Evolutionary conservation across 495 filamentous ascomycete genomes (phyloP).

Genomic region (Hypoxylon intermedium): DNA sequence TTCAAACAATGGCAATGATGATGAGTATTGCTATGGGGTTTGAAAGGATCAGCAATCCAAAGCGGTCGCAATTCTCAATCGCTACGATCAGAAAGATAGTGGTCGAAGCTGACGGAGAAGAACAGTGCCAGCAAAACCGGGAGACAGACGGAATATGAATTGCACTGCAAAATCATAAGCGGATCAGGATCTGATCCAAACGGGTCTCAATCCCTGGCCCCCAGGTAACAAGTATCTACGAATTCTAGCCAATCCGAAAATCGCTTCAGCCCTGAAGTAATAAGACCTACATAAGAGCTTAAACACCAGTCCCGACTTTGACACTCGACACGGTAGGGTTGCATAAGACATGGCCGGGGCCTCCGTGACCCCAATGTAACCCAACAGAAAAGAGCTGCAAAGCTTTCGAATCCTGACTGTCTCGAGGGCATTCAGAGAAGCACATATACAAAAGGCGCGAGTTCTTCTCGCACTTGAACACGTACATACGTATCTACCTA

Average conservation of each 20-base stretch:
- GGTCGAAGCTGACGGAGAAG: slow-evolving; percentile 16
- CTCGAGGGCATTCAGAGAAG: background rate
- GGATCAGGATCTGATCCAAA: slow-evolving; percentile 21
- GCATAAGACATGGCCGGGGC: slow-evolving; percentile 28
- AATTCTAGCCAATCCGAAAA: slow-evolving; percentile 17
- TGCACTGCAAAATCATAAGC: slow-evolving; percentile 25
- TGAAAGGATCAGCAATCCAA: background rate
- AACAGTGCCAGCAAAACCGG: slow-evolving; percentile 9
- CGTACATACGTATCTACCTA: no score
- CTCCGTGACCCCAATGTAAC: slow-evolving; percentile 28
- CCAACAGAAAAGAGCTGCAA: slow-evolving; percentile 1
- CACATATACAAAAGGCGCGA: background rate
- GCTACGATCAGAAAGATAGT: slow-evolving; percentile 21
- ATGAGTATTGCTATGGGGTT: slow-evolving; percentile 3
- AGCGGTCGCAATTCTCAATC: slow-evolving; percentile 2
- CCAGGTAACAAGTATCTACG: slow-evolving; percentile 19
- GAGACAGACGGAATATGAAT: slow-evolving; percentile 19
- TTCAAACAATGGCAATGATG: background rate
- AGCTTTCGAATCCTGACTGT: slow-evolving; percentile 3
- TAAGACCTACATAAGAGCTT: slow-evolving; percentile 11
- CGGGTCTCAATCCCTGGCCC: slow-evolving; percentile 5
- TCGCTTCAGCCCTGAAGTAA: slow-evolving; percentile 14
- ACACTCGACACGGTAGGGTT: slow-evolving; percentile 20
- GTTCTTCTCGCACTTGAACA: no score
- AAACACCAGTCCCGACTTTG: slow-evolving; percentile 9